Base-by-base conservation (phyloP, 208 protist species). In the Trypanosoma avium region DNA sequence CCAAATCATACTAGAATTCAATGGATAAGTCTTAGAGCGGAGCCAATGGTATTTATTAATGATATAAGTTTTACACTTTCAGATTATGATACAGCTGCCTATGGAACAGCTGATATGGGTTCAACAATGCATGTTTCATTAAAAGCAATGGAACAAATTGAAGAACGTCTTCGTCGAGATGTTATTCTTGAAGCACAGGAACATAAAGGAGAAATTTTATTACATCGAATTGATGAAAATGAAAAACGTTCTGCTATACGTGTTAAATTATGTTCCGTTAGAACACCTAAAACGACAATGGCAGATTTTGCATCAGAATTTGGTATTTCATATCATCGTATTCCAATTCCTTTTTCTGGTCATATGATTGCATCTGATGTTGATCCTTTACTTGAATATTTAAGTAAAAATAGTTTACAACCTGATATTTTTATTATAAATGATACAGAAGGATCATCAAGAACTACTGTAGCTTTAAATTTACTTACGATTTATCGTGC, bases 31-130 rank as follows among this genome's bases (percentile, higher is more conserved):
- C 75, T 95, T 47, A 79, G 89, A 15, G 85, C 89, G 7, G 89
- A 95, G 75, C 84, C 89, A 32, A 92, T 92, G 81, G 81, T 95
- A 27, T 64, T 87, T 43, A 84, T 95, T 61, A 95, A 95, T 72
- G 82, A 86, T 40, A 59, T 86, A 0, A 71, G 73, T 73, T 95
- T 90, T 77, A 91, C 82, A 33, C 76, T 95, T 21, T 56, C 75
- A 15, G 89, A 95, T 67, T 89, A 86, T 72, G 82, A 82, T 67
- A 61, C 45, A 5, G 62, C 63, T 15, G 32, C 57, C 5, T 52
- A 77, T 52, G 63, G 58, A 1, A 52, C 69, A 19, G 27, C 27
- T n/a, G 64, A 70, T 15, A 35, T 59, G 19, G 86, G 82, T 29
- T 85, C 72, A 27, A 91, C 89, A 45, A 95, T 95, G 89, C 89